These are phyloP conservation scores for Russula foetens DNA, from an alignment of 768 basidiomycete species.

Conservation along the genomic window DNA sequence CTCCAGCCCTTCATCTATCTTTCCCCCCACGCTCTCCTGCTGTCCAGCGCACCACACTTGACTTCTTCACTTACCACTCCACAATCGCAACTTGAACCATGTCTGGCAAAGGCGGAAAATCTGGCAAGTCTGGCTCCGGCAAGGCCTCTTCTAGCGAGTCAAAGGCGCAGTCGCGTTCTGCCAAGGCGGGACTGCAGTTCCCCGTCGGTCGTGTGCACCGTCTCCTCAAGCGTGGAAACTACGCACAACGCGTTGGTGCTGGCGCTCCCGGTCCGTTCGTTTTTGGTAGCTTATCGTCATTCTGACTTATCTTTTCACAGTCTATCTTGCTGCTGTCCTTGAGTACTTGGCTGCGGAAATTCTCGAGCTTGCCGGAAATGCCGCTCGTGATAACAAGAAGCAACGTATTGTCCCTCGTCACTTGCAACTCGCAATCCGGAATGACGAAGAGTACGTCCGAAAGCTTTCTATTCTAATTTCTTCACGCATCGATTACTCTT, in stretches of 20 bases:
- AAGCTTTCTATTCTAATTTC: no score
- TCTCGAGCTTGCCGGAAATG: constrained; percentile 85
- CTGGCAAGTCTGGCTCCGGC: constrained; percentile 29
- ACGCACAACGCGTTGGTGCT: constrained; percentile 79
- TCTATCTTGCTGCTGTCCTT: constrained; percentile 85
- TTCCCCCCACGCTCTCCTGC: neutral
- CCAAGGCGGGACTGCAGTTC: constrained; percentile 74
- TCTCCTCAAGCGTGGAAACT: constrained; percentile 79
- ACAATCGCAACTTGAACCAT: constrained; percentile 35
- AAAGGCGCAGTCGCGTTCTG: constrained; percentile 62
- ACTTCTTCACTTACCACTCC: neutral
- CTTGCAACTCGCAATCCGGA: constrained; percentile 85
- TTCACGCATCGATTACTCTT: neutral
- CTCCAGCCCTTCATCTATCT: neutral
- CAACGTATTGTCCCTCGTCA: constrained; percentile 93
- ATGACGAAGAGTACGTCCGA: constrained; percentile 71
- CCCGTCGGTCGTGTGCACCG: constrained; percentile 93
- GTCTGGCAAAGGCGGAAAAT: constrained; percentile 48
- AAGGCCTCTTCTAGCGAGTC: constrained; percentile 34
- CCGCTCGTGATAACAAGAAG: constrained; percentile 80
- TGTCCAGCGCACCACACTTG: neutral
- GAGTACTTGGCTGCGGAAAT: constrained; percentile 93
- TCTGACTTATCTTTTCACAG: constrained; percentile 29
- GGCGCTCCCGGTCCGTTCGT: constrained; percentile 65
- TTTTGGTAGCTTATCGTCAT: neutral